A percentile compares a stretch with the other conserved stretches of the same genome.
Evolutionary conservation across 805 yeast species (phyloP).

Genomic region (Metschnikowia cerradonensis): DNA sequence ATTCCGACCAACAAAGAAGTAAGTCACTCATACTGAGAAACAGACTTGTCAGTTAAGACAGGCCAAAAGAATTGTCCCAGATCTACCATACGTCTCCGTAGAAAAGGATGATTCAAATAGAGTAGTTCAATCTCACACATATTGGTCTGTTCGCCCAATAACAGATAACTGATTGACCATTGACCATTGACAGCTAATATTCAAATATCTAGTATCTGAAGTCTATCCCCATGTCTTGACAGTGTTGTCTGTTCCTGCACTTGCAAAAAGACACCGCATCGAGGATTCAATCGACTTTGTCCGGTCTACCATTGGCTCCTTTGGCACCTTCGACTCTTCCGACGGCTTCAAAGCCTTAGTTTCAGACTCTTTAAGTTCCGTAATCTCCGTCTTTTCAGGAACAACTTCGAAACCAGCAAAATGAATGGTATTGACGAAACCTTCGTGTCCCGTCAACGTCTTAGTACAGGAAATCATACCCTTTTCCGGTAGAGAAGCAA

Average conservation of each 20-base stretch:
- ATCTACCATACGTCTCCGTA: no score
- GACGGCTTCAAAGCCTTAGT: no score
- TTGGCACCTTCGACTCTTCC: no score
- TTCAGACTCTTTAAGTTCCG: conserved; percentile 3
- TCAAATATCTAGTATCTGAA: not conserved
- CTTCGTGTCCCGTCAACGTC: conserved; percentile 62
- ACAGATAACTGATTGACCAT: no score
- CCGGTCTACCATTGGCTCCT: not conserved
- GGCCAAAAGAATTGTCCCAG: no score
- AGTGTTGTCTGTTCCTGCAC: conserved; percentile 59
- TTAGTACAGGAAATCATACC: conserved; percentile 43
- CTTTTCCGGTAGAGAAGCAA: conserved; percentile 36
- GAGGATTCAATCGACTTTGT: conserved; percentile 31
- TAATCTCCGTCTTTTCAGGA: conserved; percentile 5
- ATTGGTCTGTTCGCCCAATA: no score
- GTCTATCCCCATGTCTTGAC: conserved; percentile 51
- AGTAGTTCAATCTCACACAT: no score
- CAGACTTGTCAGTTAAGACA: no score
- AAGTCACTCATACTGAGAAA: no score
- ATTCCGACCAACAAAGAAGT: no score
- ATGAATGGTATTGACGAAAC: conserved; percentile 62
- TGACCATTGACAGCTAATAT: no score
- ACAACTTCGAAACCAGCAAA: conserved; percentile 44
- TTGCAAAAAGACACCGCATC: conserved; percentile 60
- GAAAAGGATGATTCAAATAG: no score